Base-by-base conservation (phyloP, 352 stramenopile species). In the Thalassiosira exigua region DNA sequence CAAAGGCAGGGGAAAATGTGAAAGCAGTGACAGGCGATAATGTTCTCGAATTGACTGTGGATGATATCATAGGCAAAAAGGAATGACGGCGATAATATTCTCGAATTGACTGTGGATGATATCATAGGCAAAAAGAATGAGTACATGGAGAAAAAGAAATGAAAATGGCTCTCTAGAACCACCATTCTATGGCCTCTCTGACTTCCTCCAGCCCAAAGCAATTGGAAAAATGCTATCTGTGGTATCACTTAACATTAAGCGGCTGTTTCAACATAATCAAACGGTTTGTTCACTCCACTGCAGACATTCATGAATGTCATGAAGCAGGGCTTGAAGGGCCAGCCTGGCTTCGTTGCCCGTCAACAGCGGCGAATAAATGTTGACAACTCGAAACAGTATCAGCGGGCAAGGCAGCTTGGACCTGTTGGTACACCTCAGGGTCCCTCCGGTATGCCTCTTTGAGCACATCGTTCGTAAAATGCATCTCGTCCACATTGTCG, bases 401-500 rank as follows among this genome's bases (percentile, higher is more conserved):
- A 11, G 81, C 56, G n/a, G 83, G 66, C 48, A 93, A 53, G 0
- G 81, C 78, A 14, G 76, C 62, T 58, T 93, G 86, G 26, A 92
- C 80, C 79, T 89, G 84, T 52, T 90, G 84, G 78, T 91, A 93
- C 21, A 87, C 67, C 30, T 91, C 84, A 12, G 89, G 87, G 65
- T 93, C 87, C 58, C 82, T 75, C 36, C 81, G 46, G 53, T 90
- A 92, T 9, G 87, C 85, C 26, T 62, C 90, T 53, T 95, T 95
- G 32, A 98, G 78, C 24, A 95, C 95, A 69, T 94, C 84, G 68
- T 96, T 92, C 79, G 98, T 93, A 73, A 96, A 97, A 57, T 95
- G 87, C 21, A 97, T 81, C 79, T 98, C 94, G 66, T 98, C 95
- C 17, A 98, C 92, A 74, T 96, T 89, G 69, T 98, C 95, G 41